A percentile compares a stretch with the other conserved stretches of the same genome.
phyloP scores from a whole-genome alignment of 2,329 filamentous ascomycete species.

The Teratosphaeria destructans region DNA sequence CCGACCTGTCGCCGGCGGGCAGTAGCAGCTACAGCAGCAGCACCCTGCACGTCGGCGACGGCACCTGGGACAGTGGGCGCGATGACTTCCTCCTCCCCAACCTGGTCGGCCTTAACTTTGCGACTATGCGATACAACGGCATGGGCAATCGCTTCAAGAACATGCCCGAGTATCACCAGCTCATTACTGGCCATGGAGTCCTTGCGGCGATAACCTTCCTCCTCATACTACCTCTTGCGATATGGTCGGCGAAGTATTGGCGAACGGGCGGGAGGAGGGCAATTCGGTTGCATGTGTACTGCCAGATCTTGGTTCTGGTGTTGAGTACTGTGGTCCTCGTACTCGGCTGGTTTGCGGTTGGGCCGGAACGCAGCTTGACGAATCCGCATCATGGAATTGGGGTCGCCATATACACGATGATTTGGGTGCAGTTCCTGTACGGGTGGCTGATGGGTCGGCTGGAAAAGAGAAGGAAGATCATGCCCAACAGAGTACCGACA shows the following conservation, averaged over 20 bases:
- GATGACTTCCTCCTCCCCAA: slow-evolving; percentile 73
- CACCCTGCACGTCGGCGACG: slow-evolving; percentile 69
- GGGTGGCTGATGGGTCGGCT: slow-evolving; percentile 53
- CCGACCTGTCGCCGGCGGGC: slow-evolving; percentile 54
- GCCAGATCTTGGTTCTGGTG: slow-evolving; percentile 59
- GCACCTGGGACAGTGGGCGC: slow-evolving; percentile 69
- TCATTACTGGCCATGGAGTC: slow-evolving; percentile 62
- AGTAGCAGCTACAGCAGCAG: slow-evolving; percentile 62
- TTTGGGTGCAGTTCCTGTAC: slow-evolving; percentile 60
- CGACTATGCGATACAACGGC: slow-evolving; percentile 77
- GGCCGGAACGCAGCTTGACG: slow-evolving; percentile 57
- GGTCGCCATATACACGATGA: slow-evolving; percentile 63
- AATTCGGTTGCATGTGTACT: slow-evolving; percentile 60
- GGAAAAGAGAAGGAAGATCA: slow-evolving; percentile 34
- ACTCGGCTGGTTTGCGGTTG: slow-evolving; percentile 69
- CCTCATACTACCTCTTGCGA: slow-evolving; percentile 60
- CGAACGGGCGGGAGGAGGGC: slow-evolving; percentile 47
- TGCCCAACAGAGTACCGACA: slow-evolving; percentile 44
- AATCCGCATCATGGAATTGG: slow-evolving; percentile 83
- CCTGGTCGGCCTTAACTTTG: slow-evolving; percentile 64
- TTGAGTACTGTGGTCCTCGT: slow-evolving; percentile 62
- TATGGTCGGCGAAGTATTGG: slow-evolving; percentile 64
- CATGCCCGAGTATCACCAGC: slow-evolving; percentile 56
- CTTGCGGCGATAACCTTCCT: slow-evolving; percentile 65
- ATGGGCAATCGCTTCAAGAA: slow-evolving; percentile 73